Conservation (phyloP, 2,329 filamentous ascomycete genomes). For the Achaetomium macrosporum region DNA sequence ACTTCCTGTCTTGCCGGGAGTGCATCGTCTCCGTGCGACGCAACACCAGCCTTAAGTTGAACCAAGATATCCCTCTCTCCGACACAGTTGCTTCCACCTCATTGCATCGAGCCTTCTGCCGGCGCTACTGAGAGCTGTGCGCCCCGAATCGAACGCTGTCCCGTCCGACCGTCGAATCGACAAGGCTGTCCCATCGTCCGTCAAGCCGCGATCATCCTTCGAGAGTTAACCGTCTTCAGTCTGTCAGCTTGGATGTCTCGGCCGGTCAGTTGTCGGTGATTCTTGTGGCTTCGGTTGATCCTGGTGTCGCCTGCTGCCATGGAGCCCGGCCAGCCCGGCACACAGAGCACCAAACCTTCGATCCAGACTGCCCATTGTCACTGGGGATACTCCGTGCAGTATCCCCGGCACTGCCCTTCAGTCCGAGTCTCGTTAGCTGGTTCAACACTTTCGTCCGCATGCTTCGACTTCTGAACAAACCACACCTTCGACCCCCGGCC, state of each 20-base stretch:
- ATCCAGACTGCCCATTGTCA: constrained; percentile 9
- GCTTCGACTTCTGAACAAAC: constrained; percentile 12
- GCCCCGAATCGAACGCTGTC: background rate
- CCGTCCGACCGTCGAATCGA: constrained; percentile 6
- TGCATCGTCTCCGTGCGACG: constrained; percentile 2
- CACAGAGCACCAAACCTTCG: constrained; percentile 19
- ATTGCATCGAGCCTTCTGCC: background rate
- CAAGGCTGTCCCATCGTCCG: background rate
- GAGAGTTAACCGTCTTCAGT: background rate
- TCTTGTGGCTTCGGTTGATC: constrained; percentile 10
- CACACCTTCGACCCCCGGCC: constrained; percentile 11
- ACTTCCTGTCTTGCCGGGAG: background rate
- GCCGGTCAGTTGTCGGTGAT: constrained; percentile 15
- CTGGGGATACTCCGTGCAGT: constrained; percentile 1
- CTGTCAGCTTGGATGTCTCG: constrained; percentile 11
- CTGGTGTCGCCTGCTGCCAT: constrained; percentile 20
- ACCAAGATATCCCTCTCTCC: constrained; percentile 7
- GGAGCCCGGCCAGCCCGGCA: constrained; percentile 21
- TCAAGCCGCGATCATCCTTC: constrained; percentile 3
- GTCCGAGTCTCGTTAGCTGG: background rate
- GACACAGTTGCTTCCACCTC: constrained; percentile 2
- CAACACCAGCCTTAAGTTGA: constrained; percentile 15
- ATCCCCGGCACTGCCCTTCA: constrained; percentile 1
- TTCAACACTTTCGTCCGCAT: constrained; percentile 11
- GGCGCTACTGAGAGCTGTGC: constrained; percentile 1